Base-by-base conservation (phyloP, 352 stramenopile species). In the Peronosclerospora sorghi region DNA sequence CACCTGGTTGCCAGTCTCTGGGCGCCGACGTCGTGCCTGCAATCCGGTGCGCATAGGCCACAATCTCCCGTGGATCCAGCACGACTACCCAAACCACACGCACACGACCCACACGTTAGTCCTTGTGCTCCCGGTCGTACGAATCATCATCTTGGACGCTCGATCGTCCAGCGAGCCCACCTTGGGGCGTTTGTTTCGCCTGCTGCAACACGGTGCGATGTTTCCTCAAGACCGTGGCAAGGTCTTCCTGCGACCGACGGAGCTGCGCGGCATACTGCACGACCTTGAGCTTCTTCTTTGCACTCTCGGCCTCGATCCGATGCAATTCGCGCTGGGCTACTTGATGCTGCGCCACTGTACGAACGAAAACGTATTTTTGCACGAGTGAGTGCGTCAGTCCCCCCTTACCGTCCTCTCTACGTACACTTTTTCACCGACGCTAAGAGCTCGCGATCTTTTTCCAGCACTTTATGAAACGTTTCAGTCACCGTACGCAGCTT, bases 1-100 rank as follows among this genome's bases (percentile, higher is more conserved):
- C 78, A 5, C 75, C 75, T 43, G 78, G 78, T 27, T 75, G 69
- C 78, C 78, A 91, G 27, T 86, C 67, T 41, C 69, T 67, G 2
- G 75, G 72, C 0, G 78, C 78, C 5, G 71, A 83, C 17, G 78
- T 88, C 29, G 78, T 87, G 19, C 75, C 72, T 0, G 75, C 74
- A 59, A 91, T 86, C 20, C 73, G 71, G 34, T 91, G 78, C 29
- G 78, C 75, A 54, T 91, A 91, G 18, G 78, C 75, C 10, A 91
- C 69, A 17, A 91, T 56, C 10, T 88, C 69, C 1, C 53, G 65
- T 10, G 75, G 73, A 36, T 86, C 71, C 42, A 88, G 50, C 32
- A 81, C 54, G 19, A 73, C 72, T 87, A 42, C 1, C 30, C 12
- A n/a, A 38, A 6, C 28, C n/a, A n/a, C n/a, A n/a, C n/a, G n/a